phyloP scores from a whole-genome alignment of 2,329 filamentous ascomycete species.

The Claviceps pusilla region DNA sequence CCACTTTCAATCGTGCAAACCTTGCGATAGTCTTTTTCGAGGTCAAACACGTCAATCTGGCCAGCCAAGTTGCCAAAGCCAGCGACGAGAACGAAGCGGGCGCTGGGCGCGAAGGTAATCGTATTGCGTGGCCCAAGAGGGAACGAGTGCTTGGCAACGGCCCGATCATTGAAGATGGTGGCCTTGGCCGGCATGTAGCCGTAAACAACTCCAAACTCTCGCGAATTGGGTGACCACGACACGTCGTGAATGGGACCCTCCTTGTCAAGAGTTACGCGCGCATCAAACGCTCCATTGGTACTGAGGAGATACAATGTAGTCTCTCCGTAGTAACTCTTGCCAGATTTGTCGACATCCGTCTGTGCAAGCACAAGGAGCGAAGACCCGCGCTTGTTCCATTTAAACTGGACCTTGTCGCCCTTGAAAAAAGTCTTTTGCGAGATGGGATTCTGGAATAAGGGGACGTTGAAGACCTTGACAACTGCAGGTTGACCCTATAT shows the following conservation, averaged over 20 bases:
- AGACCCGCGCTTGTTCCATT: constrained; percentile 90
- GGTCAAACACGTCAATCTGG: constrained; percentile 93
- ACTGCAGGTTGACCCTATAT: constrained; percentile 70
- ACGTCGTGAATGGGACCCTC: constrained; percentile 97
- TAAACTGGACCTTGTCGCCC: constrained; percentile 94
- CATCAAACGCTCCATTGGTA: constrained; percentile 82
- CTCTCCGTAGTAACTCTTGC: constrained; percentile 98
- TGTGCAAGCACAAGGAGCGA: constrained; percentile 88
- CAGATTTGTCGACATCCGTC: constrained; percentile 94
- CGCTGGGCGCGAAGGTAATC: constrained; percentile 84
- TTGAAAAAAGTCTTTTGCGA: constrained; percentile 99
- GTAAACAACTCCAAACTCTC: constrained; percentile 94
- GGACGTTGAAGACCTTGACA: constrained; percentile 88
- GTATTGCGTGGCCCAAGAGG: constrained; percentile 83
- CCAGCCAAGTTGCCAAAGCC: constrained; percentile 96
- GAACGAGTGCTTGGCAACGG: constrained; percentile 70
- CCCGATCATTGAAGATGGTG: constrained; percentile 89
- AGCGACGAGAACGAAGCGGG: constrained; percentile 82
- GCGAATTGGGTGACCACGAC: constrained; percentile 94
- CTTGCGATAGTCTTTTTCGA: constrained; percentile 87
- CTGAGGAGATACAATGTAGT: constrained; percentile 92
- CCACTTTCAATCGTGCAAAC: constrained; percentile 86
- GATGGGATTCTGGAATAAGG: constrained; percentile 65
- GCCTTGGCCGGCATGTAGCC: constrained; percentile 99
- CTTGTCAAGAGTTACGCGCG: constrained; percentile 82